A percentile compares a stretch with the other conserved stretches of the same genome.
These are phyloP conservation scores for Wickerhamomyces chambardii DNA, from an alignment of 805 yeast species.

Conservation along the genomic window DNA sequence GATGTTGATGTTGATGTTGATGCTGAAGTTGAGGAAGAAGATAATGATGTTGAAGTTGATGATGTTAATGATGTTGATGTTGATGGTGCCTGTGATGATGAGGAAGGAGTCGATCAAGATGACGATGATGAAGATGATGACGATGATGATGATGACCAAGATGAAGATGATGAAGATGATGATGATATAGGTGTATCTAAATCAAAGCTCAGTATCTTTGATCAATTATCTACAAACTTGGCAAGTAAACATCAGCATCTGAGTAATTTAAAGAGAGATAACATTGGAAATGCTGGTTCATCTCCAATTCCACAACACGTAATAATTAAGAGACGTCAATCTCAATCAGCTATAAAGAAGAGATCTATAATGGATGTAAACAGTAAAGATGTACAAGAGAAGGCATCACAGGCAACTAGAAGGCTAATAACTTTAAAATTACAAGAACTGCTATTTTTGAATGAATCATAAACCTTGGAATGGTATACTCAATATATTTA, in stretches of 20 bases:
- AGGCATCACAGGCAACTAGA: slow-evolving; percentile 15
- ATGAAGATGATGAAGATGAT: neutral
- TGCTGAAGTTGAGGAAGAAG: slow-evolving; percentile 8
- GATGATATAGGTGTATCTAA: neutral
- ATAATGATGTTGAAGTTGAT: slow-evolving; percentile 5
- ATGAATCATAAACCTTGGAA: slow-evolving; percentile 6
- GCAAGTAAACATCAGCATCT: too few species aligned
- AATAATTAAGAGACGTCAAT: neutral
- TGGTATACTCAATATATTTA: too few species aligned
- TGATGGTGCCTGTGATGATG: slow-evolving; percentile 1
- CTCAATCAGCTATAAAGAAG: neutral
- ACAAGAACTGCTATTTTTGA: slow-evolving; percentile 16
- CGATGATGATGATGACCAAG: too few species aligned
- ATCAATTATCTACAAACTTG: too few species aligned
- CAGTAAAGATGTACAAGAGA: neutral
- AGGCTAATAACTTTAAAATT: slow-evolving; percentile 14
- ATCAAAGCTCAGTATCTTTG: too few species aligned
- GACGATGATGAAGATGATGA: slow-evolving; percentile 1
- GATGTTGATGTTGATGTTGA: slow-evolving; percentile 13
- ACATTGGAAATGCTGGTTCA: neutral
- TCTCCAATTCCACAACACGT: neutral
- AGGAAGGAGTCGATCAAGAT: neutral
- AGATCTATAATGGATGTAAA: neutral
- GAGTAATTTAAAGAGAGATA: neutral
- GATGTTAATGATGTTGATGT: slow-evolving; percentile 11